Conservation (phyloP, 2,329 filamentous ascomycete genomes). For the Xylaria sp. region DNA sequence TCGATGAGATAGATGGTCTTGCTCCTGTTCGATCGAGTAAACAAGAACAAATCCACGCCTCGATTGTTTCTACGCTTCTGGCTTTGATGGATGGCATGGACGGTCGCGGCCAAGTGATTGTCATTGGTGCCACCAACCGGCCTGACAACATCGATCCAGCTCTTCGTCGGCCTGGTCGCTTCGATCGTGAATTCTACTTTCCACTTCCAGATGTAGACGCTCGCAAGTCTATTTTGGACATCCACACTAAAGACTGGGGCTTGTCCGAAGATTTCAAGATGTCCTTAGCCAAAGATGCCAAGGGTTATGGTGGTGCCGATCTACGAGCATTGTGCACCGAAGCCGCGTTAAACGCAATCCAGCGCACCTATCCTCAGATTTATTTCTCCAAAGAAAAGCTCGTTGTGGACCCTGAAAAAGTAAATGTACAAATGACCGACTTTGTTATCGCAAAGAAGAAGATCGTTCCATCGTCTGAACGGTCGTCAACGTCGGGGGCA, state of each 20-base stretch:
- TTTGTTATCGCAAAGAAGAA: constrained; percentile 98
- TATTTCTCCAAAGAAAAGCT: constrained; percentile 92
- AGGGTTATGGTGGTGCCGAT: constrained; percentile 97
- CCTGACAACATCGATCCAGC: constrained; percentile 97
- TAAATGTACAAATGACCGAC: constrained; percentile 89
- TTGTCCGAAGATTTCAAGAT: constrained; percentile 82
- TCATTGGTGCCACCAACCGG: constrained; percentile 98
- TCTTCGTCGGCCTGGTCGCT: constrained; percentile 91
- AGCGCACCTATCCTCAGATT: constrained; percentile 95
- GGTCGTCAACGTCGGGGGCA: constrained; percentile 86
- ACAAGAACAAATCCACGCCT: constrained; percentile 98
- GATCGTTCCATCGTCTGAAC: constrained; percentile 93
- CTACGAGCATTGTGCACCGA: constrained; percentile 94
- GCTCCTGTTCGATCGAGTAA: constrained; percentile 97
- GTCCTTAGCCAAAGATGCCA: constrained; percentile 86
- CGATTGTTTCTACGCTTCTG: constrained; percentile 93
- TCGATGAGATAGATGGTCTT: constrained; percentile 97
- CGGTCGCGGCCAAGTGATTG: constrained; percentile 96
- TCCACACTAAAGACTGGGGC: constrained; percentile 95
- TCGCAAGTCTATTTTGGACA: constrained; percentile 88
- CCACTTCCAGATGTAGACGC: constrained; percentile 85
- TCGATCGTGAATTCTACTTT: constrained; percentile 98
- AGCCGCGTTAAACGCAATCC: constrained; percentile 93
- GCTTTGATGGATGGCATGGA: constrained; percentile 99
- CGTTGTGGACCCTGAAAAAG: constrained; percentile 84